A percentile compares a stretch with the other conserved stretches of the same genome.
These are phyloP conservation scores for Funneliformis mosseae DNA, from an alignment of 192 early-diverging fungal genomes.

Conservation along the genomic window DNA sequence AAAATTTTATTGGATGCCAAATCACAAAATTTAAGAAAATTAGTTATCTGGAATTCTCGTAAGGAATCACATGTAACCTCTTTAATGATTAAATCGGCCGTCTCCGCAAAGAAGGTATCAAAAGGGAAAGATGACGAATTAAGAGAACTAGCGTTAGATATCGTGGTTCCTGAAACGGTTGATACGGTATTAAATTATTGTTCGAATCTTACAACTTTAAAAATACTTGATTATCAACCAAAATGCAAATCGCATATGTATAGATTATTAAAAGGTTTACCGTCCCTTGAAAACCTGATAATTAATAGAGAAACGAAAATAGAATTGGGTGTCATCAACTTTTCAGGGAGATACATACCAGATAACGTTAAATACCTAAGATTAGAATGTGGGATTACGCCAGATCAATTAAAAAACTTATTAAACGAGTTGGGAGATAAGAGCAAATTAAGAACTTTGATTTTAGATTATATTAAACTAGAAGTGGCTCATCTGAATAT, in stretches of 20 bases:
- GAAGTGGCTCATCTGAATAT: not conserved
- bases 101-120: too few relatives aligned
- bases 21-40: not conserved
- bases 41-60: not conserved
- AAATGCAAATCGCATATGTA: not conserved
- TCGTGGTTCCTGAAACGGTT: not conserved
- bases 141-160: slow-evolving; percentile 3
- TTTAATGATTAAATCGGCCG: not conserved
- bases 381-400: slow-evolving; percentile 8
- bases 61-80: not conserved
- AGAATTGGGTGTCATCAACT: slow-evolving; percentile 13
- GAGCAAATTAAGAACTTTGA: slow-evolving; percentile 3
- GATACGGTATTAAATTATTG: slow-evolving; percentile 2
- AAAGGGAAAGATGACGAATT: not conserved
- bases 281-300: not conserved
- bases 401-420: not conserved
- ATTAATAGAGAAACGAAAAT: slow-evolving; percentile 4
- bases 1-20: not conserved
- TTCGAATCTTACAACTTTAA: not conserved
- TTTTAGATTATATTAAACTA: slow-evolving; percentile 4
- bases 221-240: slow-evolving; percentile 13
- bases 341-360: slow-evolving; percentile 3
- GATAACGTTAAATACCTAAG: not conserved
- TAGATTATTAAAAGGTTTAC: slow-evolving; percentile 2
- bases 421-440: not conserved